Base-by-base conservation (phyloP, 495 filamentous ascomycete genomes). In the Penicillium chermesinum region DNA sequence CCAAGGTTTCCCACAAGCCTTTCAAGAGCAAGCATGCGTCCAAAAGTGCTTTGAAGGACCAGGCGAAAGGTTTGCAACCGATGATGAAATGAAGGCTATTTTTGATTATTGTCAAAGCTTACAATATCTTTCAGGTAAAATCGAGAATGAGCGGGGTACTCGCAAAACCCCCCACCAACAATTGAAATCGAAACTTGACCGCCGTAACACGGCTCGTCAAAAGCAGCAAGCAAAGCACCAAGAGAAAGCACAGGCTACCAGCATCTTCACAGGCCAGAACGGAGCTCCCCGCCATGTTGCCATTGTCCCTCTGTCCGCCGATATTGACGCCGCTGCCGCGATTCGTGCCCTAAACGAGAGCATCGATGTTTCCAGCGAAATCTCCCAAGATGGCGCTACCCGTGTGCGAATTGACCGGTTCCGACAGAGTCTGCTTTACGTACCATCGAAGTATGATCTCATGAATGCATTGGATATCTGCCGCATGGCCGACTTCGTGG, bases 181-280 rank as follows among this genome's bases (percentile, higher is more conserved):
- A 70, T 77, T 95, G 63, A 94, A 95, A 88, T 95, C 91, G 30
- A 98, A 96, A 70, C 73, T 98, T 65, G 89, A 95, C 69, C 85
- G 93, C 27, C 80, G 87, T 58, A 96, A 98, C 67, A 88, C 91
- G 72, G 86, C 87, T 38, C 89, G 89, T 57, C 93, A 98, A 72
- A 80, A 81, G 60, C 86, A 89, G 53, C 75, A 80, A 52, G 69
- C 78, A 53, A 96, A 96, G 68, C 83, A 90, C 48, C 81, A 81
- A 50, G 87, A 93, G 56, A 84, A 89, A 58, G 71, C 80, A 39
- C 84, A 83, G 37, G 83, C 86, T 27, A 79, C 77, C 0, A 89
- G 81, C 36, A 71, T 98, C 8, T 98, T 98, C 57, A 64, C 80
- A 22, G 93, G 93, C 0, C 82, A 82, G 44, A 83, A 89, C 72